Conservation (phyloP, 345 rosid genomes). For the Syzygium grande region DNA sequence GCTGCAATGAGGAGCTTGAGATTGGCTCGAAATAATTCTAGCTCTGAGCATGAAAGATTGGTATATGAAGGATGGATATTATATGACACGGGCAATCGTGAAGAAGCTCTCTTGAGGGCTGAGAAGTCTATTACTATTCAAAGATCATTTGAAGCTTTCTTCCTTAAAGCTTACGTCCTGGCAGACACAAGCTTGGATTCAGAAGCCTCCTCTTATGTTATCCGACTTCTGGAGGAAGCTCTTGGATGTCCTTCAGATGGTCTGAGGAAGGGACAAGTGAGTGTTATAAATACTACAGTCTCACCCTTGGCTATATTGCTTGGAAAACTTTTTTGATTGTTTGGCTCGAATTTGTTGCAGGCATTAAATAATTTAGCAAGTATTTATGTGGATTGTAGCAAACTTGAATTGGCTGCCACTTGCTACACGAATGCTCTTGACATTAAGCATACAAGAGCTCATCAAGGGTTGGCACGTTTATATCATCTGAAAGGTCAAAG, state of each 20-base stretch:
- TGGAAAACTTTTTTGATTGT: background rate
- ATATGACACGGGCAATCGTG: conserved; percentile 70
- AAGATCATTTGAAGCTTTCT: conserved; percentile 87
- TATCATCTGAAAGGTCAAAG: conserved; percentile 52
- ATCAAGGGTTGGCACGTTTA: conserved; percentile 93
- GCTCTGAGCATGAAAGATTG: conserved; percentile 61
- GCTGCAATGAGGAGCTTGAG: conserved; percentile 87
- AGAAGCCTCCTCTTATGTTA: conserved; percentile 49
- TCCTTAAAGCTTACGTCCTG: conserved; percentile 79
- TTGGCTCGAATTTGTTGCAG: conserved; percentile 24
- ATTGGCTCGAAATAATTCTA: conserved; percentile 55
- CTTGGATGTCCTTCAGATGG: conserved; percentile 96
- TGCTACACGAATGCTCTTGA: conserved; percentile 78
- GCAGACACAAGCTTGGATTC: conserved; percentile 69
- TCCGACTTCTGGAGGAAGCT: conserved; percentile 82
- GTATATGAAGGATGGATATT: conserved; percentile 96
- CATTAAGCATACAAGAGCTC: conserved; percentile 92
- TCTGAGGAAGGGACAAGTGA: conserved; percentile 90
- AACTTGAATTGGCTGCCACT: conserved; percentile 66
- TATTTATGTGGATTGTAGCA: conserved; percentile 62
- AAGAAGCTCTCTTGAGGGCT: conserved; percentile 72
- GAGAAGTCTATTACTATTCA: conserved; percentile 68
- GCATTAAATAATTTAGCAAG: conserved; percentile 93
- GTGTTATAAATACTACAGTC: conserved; percentile 1
- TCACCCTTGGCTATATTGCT: background rate